phyloP scores from a whole-genome alignment of 805 yeast species.

The Ogataea allantospora region DNA sequence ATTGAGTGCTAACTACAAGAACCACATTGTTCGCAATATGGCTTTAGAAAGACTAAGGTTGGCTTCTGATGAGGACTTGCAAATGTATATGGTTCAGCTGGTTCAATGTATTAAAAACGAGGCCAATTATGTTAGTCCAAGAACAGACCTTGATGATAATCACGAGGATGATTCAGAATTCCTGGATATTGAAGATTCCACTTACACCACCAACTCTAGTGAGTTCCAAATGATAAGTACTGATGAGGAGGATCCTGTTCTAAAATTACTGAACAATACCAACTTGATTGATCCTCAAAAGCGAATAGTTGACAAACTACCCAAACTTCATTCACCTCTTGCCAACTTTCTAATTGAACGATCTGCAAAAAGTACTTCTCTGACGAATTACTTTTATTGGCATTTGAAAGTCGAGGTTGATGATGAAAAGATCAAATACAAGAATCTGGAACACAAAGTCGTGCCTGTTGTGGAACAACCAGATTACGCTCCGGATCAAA shows the following conservation, averaged over 20 bases:
- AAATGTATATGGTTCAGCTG: constrained; percentile 78
- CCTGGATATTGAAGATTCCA: constrained; percentile 26
- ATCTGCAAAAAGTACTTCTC: constrained; percentile 57
- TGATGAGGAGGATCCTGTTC: constrained; percentile 26
- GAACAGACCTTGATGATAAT: constrained; percentile 22
- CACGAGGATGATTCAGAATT: constrained; percentile 20
- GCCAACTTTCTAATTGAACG: constrained; percentile 74
- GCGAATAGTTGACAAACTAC: constrained; percentile 17
- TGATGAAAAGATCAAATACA: constrained; percentile 42
- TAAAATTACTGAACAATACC: constrained; percentile 26
- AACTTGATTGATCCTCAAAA: constrained; percentile 19
- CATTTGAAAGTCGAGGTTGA: constrained; percentile 83
- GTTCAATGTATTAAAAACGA: constrained; percentile 93
- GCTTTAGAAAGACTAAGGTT: constrained; percentile 81
- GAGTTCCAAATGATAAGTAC: constrained; percentile 34
- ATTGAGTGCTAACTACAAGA: constrained; percentile 73
- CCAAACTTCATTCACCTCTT: constrained; percentile 50
- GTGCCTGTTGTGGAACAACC: constrained; percentile 13
- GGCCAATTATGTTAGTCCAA: constrained; percentile 26
- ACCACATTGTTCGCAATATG: constrained; percentile 71
- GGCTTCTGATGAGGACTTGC: constrained; percentile 78
- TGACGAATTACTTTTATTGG: constrained; percentile 91
- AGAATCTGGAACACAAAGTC: background rate
- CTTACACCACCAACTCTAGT: constrained; percentile 30
- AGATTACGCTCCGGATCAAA: constrained; percentile 17